phyloP scores from a whole-genome alignment of 129 eudicot species.

The Chrysanthemum makinoi region DNA sequence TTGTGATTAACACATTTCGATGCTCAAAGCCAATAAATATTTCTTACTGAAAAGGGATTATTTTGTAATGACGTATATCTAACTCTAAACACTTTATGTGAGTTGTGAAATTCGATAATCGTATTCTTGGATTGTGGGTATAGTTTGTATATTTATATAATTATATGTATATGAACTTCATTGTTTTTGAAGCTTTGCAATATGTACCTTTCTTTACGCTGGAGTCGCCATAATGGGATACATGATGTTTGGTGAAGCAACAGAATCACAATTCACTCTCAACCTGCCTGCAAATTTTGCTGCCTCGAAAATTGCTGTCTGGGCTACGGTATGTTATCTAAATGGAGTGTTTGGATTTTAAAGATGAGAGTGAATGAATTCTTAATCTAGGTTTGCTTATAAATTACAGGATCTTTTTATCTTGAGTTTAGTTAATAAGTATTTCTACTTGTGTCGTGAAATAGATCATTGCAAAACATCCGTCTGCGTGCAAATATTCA shows the following conservation, averaged over 20 bases:
- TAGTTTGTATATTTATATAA: slow-evolving; percentile 1
- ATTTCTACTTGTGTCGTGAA: too few relatives aligned
- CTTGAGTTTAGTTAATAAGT: too few relatives aligned
- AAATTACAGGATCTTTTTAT: too few relatives aligned
- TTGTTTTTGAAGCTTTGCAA: slow-evolving; percentile 52
- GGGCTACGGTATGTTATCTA: slow-evolving; percentile 77
- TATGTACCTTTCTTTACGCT: slow-evolving; percentile 75
- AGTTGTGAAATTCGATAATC: not conserved
- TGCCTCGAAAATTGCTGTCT: slow-evolving; percentile 83
- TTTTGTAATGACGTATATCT: not conserved
- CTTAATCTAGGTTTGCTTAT: not conserved
- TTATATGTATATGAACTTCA: slow-evolving; percentile 2
- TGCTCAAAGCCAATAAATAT: not conserved
- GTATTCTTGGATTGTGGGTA: not conserved
- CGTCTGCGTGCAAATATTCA: too few relatives aligned
- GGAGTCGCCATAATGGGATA: slow-evolving; percentile 86
- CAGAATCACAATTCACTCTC: slow-evolving; percentile 84
- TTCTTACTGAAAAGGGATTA: not conserved
- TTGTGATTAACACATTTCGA: not conserved
- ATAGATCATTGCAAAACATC: too few relatives aligned
- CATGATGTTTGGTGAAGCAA: slow-evolving; percentile 71
- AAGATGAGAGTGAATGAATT: not conserved
- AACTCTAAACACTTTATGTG: too few relatives aligned
- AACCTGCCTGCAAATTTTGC: slow-evolving; percentile 69
- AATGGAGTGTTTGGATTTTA: too few relatives aligned